Percentiles rank a stretch among this genome's conserved stretches.
These are phyloP conservation scores for Suaeda aralocaspica DNA, from an alignment of 148 eudicot genomes.

Conservation along the genomic window DNA sequence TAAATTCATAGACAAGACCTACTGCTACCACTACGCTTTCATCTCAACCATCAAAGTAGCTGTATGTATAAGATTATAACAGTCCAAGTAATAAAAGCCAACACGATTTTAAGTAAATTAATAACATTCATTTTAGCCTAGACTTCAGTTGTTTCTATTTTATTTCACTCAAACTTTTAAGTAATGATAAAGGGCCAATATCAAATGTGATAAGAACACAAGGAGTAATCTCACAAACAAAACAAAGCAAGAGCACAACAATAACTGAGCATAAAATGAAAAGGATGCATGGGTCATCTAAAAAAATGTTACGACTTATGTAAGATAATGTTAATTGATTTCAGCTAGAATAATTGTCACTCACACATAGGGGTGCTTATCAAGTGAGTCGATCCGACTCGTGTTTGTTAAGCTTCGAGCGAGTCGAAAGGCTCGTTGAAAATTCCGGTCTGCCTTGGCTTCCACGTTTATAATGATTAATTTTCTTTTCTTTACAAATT, in stretches of 20 bases:
- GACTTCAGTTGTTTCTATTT: background rate
- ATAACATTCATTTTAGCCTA: background rate
- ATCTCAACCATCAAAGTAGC: slow-evolving; percentile 3
- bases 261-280: background rate
- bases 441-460: no score
- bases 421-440: no score
- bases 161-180: background rate
- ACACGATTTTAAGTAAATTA: slow-evolving; percentile 5
- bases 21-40: background rate
- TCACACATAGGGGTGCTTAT: no score
- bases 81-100: background rate
- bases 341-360: no score
- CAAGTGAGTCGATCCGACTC: no score
- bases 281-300: background rate
- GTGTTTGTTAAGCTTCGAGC: no score
- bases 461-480: no score
- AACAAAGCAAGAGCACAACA: background rate
- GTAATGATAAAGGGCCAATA: background rate
- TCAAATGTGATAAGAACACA: background rate
- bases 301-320: background rate
- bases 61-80: background rate
- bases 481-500: no score
- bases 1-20: background rate
- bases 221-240: background rate
- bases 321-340: no score